phyloP scores from a whole-genome alignment of 129 eudicot species.

The Escallonia rubra region DNA sequence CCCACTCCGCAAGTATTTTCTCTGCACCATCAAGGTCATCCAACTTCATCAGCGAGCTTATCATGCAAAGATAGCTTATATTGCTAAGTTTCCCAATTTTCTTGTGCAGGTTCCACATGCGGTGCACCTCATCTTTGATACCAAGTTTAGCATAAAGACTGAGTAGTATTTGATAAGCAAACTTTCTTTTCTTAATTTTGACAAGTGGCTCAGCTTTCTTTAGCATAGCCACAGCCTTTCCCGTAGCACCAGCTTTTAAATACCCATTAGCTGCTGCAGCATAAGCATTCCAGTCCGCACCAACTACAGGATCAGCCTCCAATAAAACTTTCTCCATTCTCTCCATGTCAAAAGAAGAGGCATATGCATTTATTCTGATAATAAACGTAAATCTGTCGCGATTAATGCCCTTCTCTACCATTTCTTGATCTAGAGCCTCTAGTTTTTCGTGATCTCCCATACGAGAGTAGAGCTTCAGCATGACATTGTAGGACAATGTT shows the following conservation, averaged over 20 bases:
- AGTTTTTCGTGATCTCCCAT: slow-evolving; percentile 13
- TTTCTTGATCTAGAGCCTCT: slow-evolving; percentile 18
- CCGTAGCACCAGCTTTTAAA: slow-evolving; percentile 12
- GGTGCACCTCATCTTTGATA: slow-evolving; percentile 21
- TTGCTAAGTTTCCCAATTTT: not conserved
- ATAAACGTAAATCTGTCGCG: slow-evolving; percentile 5
- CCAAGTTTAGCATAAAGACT: slow-evolving; percentile 15
- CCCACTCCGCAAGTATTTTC: slow-evolving; percentile 25
- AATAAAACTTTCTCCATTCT: slow-evolving; percentile 26
- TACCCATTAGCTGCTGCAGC: slow-evolving; percentile 29
- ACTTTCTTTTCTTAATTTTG: not conserved
- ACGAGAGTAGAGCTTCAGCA: slow-evolving; percentile 24
- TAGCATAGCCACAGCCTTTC: slow-evolving; percentile 10
- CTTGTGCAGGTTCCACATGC: slow-evolving; percentile 17
- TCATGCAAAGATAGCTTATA: slow-evolving; percentile 11
- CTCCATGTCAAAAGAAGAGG: slow-evolving; percentile 16
- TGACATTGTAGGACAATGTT: slow-evolving; percentile 18
- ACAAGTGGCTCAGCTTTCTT: slow-evolving; percentile 24
- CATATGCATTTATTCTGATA: slow-evolving; percentile 21
- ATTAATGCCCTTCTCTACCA: slow-evolving; percentile 25
- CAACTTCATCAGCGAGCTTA: slow-evolving; percentile 25
- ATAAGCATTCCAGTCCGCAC: slow-evolving; percentile 10
- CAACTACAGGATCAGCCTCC: slow-evolving; percentile 17
- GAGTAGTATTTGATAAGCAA: slow-evolving; percentile 5
- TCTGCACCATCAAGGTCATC: slow-evolving; percentile 32